These are phyloP conservation scores for Chlamydomonas eustigma DNA, from an alignment of 139 green algal species.

Conservation along the genomic window DNA sequence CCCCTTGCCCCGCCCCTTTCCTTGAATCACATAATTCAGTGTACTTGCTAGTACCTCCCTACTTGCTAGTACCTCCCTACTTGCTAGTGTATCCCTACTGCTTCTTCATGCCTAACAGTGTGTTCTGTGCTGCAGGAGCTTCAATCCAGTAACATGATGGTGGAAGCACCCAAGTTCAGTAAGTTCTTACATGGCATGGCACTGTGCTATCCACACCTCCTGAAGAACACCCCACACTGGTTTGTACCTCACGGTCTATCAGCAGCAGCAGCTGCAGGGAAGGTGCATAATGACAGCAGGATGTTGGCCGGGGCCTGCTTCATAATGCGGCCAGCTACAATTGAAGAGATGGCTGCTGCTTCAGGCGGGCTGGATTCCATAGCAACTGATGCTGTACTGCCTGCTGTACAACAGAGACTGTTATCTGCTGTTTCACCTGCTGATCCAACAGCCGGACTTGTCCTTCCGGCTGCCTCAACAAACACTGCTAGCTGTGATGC, in stretches of 20 bases:
- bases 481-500: too few relatives aligned
- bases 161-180: slow-evolving; percentile 75
- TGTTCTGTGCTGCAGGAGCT: slow-evolving; percentile 30
- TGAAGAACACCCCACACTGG: slow-evolving; percentile 65
- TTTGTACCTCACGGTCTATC: neutral
- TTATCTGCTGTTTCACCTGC: too few relatives aligned
- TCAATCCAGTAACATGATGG: slow-evolving; percentile 46
- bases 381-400: too few relatives aligned
- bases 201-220: slow-evolving; percentile 30
- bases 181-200: slow-evolving; percentile 75
- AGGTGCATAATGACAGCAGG: neutral
- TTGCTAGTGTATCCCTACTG: neutral
- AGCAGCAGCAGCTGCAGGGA: neutral
- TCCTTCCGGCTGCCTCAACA: too few relatives aligned
- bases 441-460: too few relatives aligned
- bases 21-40: neutral
- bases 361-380: too few relatives aligned
- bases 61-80: neutral
- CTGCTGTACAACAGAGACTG: too few relatives aligned
- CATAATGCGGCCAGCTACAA: slow-evolving; percentile 15
- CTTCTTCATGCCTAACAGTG: neutral
- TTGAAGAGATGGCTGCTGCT: slow-evolving; percentile 26
- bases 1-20: too few relatives aligned
- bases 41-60: too few relatives aligned
- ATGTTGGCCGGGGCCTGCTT: neutral